Percentiles rank a stretch among this genome's conserved stretches.
Conservation (phyloP, 306 rosid genomes). For the Corylus avellana region DNA sequence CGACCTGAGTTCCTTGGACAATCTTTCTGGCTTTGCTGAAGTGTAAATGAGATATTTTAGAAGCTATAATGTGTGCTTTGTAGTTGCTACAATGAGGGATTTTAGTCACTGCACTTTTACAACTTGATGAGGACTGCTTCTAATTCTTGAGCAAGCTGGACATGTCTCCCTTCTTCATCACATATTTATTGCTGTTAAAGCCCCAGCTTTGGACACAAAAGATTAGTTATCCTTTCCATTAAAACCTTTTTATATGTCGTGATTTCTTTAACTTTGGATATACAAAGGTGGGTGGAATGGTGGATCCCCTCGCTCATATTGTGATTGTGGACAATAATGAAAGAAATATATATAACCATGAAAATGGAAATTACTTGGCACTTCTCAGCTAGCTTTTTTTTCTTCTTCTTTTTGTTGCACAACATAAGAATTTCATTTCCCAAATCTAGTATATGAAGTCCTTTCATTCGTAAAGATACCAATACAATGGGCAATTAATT, state of each 20-base stretch:
- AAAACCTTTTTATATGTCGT: background rate
- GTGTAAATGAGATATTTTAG: no score
- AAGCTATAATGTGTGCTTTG: no score
- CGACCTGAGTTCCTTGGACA: no score
- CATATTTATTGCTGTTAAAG: no score
- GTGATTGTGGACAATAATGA: background rate
- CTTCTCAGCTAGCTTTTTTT: background rate
- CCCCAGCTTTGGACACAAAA: background rate
- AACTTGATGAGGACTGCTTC: no score
- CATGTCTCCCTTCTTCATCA: no score
- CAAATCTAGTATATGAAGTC: background rate
- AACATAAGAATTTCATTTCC: background rate
- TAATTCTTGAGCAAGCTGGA: no score
- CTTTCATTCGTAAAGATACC: background rate
- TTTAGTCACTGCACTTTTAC: no score
- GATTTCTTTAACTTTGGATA: background rate
- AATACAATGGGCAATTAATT: background rate
- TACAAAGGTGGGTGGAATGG: background rate
- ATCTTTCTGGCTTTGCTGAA: no score
- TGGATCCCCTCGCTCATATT: background rate
- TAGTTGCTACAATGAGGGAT: no score
- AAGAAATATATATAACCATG: background rate
- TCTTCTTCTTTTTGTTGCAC: background rate
- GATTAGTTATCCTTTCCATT: background rate
- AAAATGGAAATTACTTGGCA: background rate